These are phyloP conservation scores for Geoglossum glabrum DNA, from an alignment of 495 filamentous ascomycete species.

Conservation along the genomic window DNA sequence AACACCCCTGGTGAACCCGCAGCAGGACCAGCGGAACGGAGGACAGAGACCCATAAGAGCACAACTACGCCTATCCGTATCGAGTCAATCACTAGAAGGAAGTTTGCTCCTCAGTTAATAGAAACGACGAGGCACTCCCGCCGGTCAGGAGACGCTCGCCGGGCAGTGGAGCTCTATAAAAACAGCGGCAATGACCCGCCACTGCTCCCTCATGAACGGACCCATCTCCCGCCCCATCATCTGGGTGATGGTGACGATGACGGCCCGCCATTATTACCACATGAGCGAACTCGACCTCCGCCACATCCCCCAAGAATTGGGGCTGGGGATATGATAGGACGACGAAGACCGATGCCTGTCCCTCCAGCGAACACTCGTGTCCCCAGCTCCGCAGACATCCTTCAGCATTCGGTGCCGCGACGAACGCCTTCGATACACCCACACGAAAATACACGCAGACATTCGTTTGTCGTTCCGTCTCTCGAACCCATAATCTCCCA, in stretches of 20 bases:
- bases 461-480: slow-evolving; percentile 36
- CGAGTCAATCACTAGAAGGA: slow-evolving; percentile 14
- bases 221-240: slow-evolving; percentile 7
- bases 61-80: neutral
- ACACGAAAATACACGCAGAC: slow-evolving; percentile 18
- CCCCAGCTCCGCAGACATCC: slow-evolving; percentile 4
- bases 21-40: neutral
- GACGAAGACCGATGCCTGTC: slow-evolving; percentile 4
- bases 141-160: slow-evolving; percentile 16
- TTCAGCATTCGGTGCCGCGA: neutral
- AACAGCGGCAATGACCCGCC: neutral
- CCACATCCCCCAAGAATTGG: neutral
- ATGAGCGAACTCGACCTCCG: neutral
- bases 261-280: neutral
- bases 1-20: neutral
- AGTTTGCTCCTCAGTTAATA: slow-evolving; percentile 37
- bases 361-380: slow-evolving; percentile 16
- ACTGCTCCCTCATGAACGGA: slow-evolving; percentile 21
- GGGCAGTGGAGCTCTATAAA: neutral
- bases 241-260: neutral
- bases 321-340: neutral
- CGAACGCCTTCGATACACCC: neutral
- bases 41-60: neutral
- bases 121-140: slow-evolving; percentile 33
- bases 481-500: slow-evolving; percentile 34